phyloP scores from a whole-genome alignment of 2,329 filamentous ascomycete species.

The Ophiostoma populinum region DNA sequence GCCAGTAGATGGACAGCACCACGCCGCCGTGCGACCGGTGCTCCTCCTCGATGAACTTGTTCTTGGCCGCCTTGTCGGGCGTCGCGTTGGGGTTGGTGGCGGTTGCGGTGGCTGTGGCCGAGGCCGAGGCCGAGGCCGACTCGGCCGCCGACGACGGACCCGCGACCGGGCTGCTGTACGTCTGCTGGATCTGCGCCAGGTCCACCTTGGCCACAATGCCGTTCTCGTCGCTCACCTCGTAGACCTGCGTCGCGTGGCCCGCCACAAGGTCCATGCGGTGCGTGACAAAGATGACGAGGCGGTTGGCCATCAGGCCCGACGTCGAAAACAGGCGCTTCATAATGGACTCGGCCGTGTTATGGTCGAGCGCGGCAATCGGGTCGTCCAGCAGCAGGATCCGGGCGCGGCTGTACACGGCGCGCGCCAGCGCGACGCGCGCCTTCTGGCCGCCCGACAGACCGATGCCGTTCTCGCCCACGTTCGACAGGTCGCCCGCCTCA shows the following conservation, averaged over 20 bases:
- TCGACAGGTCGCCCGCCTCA: constrained; percentile 36
- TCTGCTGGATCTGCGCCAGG: constrained; percentile 1
- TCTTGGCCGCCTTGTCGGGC: constrained; percentile 31
- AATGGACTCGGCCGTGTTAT: constrained; percentile 42
- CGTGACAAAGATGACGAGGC: constrained; percentile 65
- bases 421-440: constrained; percentile 43
- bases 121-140: constrained; percentile 11
- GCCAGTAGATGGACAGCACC: constrained; percentile 60
- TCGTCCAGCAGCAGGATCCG: constrained; percentile 44
- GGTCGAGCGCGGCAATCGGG: constrained; percentile 44
- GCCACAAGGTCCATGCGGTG: constrained; percentile 64
- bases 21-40: constrained; percentile 59
- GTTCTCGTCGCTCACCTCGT: constrained; percentile 48
- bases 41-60: constrained; percentile 69
- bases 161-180: constrained; percentile 16
- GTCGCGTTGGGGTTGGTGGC: constrained; percentile 22
- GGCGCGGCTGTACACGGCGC: constrained; percentile 41
- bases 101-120: background rate
- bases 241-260: constrained; percentile 52
- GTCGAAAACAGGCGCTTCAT: constrained; percentile 38
- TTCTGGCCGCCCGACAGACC: constrained; percentile 47
- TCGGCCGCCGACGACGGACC: constrained; percentile 14
- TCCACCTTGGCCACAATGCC: constrained; percentile 20
- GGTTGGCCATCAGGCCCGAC: constrained; percentile 26
- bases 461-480: constrained; percentile 44